A percentile compares a stretch with the other conserved stretches of the same genome.
These are phyloP conservation scores for Pistacia integerrima DNA, from an alignment of 345 rosid genomes.

Conservation along the genomic window DNA sequence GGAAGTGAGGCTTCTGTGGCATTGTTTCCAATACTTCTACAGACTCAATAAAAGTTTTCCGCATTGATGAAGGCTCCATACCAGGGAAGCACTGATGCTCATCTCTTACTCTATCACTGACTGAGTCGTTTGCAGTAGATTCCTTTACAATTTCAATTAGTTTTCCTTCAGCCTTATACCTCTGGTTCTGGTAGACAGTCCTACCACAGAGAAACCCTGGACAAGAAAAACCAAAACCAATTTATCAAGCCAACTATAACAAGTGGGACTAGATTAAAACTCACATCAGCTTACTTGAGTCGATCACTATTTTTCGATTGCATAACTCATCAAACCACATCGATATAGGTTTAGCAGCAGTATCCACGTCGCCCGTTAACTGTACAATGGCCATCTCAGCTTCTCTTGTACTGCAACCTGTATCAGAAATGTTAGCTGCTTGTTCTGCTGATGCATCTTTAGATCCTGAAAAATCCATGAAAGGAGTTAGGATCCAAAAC, in stretches of 20 bases:
- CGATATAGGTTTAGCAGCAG: constrained; percentile 18
- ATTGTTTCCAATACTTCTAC: constrained; percentile 31
- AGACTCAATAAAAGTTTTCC: constrained; percentile 29
- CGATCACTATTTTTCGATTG: neutral
- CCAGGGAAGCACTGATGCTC: constrained; percentile 15
- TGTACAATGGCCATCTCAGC: neutral
- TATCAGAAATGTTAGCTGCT: neutral
- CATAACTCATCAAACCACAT: constrained; percentile 1
- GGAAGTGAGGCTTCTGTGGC: constrained; percentile 45
- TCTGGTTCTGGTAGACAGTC: neutral
- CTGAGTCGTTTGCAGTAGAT: neutral
- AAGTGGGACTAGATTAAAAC: neutral
- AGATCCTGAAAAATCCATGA: neutral
- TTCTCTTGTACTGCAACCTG: neutral
- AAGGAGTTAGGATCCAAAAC: neutral
- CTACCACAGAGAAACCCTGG: neutral
- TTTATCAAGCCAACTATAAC: neutral
- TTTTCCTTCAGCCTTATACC: neutral
- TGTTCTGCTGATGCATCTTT: neutral
- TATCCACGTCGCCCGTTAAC: neutral
- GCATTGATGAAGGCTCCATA: constrained; percentile 22
- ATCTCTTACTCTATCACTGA: neutral
- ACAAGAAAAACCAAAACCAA: constrained; percentile 7
- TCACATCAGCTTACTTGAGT: constrained; percentile 2
- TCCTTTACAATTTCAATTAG: neutral